Evolutionary conservation across 768 basidiomycete species (phyloP).

Genomic region (Grammothele lineata): DNA sequence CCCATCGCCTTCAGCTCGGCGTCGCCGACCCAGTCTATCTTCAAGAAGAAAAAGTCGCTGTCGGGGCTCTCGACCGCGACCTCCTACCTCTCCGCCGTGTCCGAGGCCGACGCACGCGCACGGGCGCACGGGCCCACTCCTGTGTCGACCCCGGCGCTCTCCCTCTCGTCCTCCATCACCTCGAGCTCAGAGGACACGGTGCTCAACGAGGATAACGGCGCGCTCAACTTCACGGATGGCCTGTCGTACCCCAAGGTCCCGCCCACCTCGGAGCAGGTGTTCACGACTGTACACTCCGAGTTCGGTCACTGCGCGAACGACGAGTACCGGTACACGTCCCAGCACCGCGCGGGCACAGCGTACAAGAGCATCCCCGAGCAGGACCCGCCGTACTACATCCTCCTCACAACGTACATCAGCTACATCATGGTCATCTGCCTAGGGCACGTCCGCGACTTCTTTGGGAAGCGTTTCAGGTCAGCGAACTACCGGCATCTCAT

Average conservation of each 20-base stretch:
- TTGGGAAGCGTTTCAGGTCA: conserved; percentile 80
- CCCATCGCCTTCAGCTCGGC: conserved; percentile 61
- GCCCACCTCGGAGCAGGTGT: conserved; percentile 77
- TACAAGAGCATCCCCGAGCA: conserved; percentile 58
- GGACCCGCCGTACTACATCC: conserved; percentile 90
- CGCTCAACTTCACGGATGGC: conserved; percentile 36
- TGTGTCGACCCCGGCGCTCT: conserved; percentile 66
- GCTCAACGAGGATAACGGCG: conserved; percentile 47
- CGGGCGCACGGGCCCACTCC: conserved; percentile 45
- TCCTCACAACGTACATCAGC: conserved; percentile 88
- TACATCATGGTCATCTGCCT: conserved; percentile 90
- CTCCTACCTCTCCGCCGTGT: conserved; percentile 57
- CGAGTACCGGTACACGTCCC: conserved; percentile 62
- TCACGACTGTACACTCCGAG: conserved; percentile 80
- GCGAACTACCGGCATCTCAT: conserved; percentile 76
- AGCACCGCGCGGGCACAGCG: conserved; percentile 48
- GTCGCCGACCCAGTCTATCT: conserved; percentile 50
- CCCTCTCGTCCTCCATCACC: conserved; percentile 70
- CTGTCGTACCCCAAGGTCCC: conserved; percentile 60
- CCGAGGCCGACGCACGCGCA: conserved; percentile 64
- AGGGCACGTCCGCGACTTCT: conserved; percentile 92
- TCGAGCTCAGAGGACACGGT: conserved; percentile 65
- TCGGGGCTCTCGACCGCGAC: conserved; percentile 47
- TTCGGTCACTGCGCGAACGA: conserved; percentile 89
- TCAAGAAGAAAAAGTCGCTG: conserved; percentile 47